Base-by-base conservation (phyloP, 805 yeast genomes). In the Candida silvatica region DNA sequence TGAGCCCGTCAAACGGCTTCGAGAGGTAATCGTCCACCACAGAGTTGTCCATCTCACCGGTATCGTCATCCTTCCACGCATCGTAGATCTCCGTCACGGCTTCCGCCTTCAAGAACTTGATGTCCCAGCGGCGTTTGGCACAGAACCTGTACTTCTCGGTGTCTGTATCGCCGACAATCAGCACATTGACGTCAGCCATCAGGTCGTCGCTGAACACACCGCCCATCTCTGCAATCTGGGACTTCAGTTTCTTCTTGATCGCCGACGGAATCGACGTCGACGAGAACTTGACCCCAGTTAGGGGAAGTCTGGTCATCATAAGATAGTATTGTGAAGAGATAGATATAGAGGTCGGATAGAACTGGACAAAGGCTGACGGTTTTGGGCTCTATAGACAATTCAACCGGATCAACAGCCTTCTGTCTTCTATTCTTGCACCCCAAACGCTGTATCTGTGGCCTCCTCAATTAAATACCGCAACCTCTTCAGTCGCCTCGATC, bases 111-210 rank as follows among this genome's bases (percentile, higher is more conserved):
- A 84, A 49, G 44, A 84, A 74, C 29, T 53, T 54, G 22, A 85
- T 66, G 54, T 82, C 88, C 33, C 60, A 57, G 37, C 84, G 56
- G 37, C 63, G 59, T 37, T 62, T 57, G 2, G 74, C 66, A 36
- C 74, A 66, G 47, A 63, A 77, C 34, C 56, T 56, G 51, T 67
- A 74, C 49, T 77, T 77, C 19, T 71, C 77, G 0, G 81, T 74
- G 37, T 64, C 58, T 20, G 70, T 58, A 27, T 64, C 65, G 2
- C 85, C 86, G 20, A 79, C 77, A 4, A 81, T 62, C 18, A 81
- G 54, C 27, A 71, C 70, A 35, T 69, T 66, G 3, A 74, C 78
- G 49, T 75, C 77, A 32, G 75, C 69, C 62, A 78, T 74, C 43
- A 80, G 54, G 46, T 79, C 79, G 28, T 65, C 64, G 38, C 67